phyloP scores from a whole-genome alignment of 208 protist species.

The Leishmania tarentolae region DNA sequence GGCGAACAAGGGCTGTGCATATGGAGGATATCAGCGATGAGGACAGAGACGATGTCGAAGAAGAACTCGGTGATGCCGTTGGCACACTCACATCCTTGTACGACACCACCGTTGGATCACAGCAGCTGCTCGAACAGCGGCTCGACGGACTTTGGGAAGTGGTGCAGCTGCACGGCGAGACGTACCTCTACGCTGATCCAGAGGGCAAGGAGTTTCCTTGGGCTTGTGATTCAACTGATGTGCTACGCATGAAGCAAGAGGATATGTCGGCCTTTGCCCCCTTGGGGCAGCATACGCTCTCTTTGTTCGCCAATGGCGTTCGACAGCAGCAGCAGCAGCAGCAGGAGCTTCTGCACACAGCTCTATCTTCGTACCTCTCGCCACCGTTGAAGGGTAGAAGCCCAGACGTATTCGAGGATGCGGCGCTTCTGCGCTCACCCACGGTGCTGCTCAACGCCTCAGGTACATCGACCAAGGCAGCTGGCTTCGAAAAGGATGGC shows the following conservation, averaged over 20 bases:
- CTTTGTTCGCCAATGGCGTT: slow-evolving; percentile 3
- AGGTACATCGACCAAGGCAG: not conserved
- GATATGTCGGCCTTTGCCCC: slow-evolving; percentile 3
- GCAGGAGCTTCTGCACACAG: not conserved
- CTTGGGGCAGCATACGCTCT: slow-evolving; percentile 2
- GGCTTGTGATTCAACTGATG: slow-evolving; percentile 13
- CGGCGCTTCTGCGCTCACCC: slow-evolving; percentile 1
- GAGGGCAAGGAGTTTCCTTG: slow-evolving; percentile 45
- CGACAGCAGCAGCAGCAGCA: slow-evolving; percentile 18
- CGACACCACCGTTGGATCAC: slow-evolving; percentile 1
- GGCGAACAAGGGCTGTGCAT: not conserved
- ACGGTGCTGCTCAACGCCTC: slow-evolving; percentile 6
- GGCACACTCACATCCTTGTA: slow-evolving; percentile 2
- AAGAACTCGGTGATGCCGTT: slow-evolving; percentile 18
- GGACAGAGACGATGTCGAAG: not conserved
- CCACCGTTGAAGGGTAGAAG: slow-evolving; percentile 15
- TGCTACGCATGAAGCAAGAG: slow-evolving; percentile 12
- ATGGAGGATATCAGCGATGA: not conserved
- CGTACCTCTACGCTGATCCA: slow-evolving; percentile 33
- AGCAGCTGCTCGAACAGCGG: slow-evolving; percentile 7
- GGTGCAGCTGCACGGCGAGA: slow-evolving; percentile 42
- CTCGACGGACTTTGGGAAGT: slow-evolving; percentile 35
- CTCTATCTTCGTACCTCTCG: slow-evolving; percentile 15
- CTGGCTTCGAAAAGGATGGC: not conserved
- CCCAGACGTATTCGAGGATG: slow-evolving; percentile 13